Evolutionary conservation across 495 filamentous ascomycete genomes (phyloP).

Genomic region (Xylaria longipes): DNA sequence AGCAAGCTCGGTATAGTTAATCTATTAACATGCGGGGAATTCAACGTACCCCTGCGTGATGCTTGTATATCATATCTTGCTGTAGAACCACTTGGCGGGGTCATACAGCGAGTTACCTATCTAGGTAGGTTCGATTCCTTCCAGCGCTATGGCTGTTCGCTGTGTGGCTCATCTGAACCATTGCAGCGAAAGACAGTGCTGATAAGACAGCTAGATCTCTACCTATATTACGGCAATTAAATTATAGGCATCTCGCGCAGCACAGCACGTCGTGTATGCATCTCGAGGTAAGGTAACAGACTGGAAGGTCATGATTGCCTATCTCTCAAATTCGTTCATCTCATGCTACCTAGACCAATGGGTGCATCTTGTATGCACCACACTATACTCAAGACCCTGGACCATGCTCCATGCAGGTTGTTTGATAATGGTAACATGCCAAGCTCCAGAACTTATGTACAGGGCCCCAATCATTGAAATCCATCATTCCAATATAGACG

Average conservation of each 20-base stretch:
- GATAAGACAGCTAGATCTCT: not conserved
- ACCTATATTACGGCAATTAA: constrained; percentile 3
- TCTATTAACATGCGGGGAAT: constrained; percentile 13
- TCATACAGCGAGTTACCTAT: no score
- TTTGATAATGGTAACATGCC: not conserved
- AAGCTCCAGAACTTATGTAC: not conserved
- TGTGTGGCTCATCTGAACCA: no score
- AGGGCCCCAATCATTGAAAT: constrained; percentile 1
- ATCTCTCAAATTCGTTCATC: not conserved
- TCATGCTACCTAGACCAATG: not conserved
- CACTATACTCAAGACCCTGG: not conserved
- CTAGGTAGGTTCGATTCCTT: no score
- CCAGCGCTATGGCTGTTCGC: no score
- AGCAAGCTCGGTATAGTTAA: not conserved
- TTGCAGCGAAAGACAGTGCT: not conserved
- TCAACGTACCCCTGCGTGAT: not conserved
- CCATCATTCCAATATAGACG: constrained; percentile 5
- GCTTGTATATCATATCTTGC: not conserved
- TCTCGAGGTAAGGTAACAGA: not conserved
- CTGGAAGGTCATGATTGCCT: not conserved
- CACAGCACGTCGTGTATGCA: constrained; percentile 44
- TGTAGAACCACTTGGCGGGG: no score
- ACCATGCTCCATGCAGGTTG: not conserved
- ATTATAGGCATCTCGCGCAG: constrained; percentile 9
- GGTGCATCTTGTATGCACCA: not conserved